phyloP scores from a whole-genome alignment of 768 basidiomycete genomes.

The Postia placenta region DNA sequence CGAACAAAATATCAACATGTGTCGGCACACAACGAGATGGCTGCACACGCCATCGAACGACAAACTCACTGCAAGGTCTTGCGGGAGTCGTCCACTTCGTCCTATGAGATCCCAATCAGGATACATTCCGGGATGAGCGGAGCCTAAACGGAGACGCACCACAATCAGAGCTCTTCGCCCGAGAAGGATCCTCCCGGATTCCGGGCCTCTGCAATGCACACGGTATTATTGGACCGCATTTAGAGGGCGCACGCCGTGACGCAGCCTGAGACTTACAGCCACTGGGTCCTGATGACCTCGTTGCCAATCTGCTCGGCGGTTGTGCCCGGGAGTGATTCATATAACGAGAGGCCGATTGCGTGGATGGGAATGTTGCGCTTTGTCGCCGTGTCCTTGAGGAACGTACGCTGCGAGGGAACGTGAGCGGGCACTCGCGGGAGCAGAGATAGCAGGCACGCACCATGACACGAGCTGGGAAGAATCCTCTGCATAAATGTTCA shows the following conservation, averaged over 20 bases:
- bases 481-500: slow-evolving; percentile 52
- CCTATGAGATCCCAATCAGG: slow-evolving; percentile 38
- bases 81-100: slow-evolving; percentile 84
- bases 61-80: slow-evolving; percentile 75
- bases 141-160: slow-evolving; percentile 35
- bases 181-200: slow-evolving; percentile 62
- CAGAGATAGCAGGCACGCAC: slow-evolving; percentile 27
- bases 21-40: no score
- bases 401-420: slow-evolving; percentile 59
- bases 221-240: background rate
- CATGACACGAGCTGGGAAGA: slow-evolving; percentile 93
- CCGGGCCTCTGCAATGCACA: slow-evolving; percentile 43
- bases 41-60: background rate
- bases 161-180: slow-evolving; percentile 82
- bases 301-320: slow-evolving; percentile 68
- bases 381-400: slow-evolving; percentile 62
- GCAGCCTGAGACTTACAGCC: slow-evolving; percentile 75
- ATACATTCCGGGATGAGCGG: background rate
- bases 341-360: slow-evolving; percentile 93
- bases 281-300: slow-evolving; percentile 92
- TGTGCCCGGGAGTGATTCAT: slow-evolving; percentile 80
- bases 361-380: slow-evolving; percentile 87
- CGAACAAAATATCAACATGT: background rate
- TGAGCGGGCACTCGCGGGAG: background rate
- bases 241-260: background rate